Conservation (phyloP, 1,139 yeast species). For the Scheffersomyces stambukii region DNA sequence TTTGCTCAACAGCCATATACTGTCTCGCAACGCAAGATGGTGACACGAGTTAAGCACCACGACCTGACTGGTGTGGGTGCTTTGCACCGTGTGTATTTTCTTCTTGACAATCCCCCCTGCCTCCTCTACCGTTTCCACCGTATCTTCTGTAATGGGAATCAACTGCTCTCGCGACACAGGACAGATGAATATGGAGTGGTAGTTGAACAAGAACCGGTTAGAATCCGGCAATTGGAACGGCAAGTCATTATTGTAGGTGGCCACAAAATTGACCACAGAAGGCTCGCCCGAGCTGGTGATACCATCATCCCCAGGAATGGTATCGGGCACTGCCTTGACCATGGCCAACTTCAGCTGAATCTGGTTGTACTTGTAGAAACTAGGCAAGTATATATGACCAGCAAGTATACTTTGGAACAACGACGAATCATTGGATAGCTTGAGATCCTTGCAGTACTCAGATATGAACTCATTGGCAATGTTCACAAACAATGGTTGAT, state of each 20-base stretch:
- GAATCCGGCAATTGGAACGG: constrained; percentile 45
- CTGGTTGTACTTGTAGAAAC: constrained; percentile 60
- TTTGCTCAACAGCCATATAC: constrained; percentile 43
- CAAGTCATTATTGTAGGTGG: constrained; percentile 30
- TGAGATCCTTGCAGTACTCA: constrained; percentile 62
- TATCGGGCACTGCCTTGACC: constrained; percentile 31
- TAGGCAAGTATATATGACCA: constrained; percentile 70
- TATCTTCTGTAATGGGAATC: constrained; percentile 29
- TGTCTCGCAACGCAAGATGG: constrained; percentile 43
- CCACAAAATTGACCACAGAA: constrained; percentile 11
- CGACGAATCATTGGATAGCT: constrained; percentile 68
- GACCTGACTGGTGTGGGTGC: constrained; percentile 29
- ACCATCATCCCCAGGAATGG: constrained; percentile 15
- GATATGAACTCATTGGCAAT: constrained; percentile 54
- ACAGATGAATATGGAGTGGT: constrained; percentile 86
- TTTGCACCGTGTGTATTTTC: constrained; percentile 13
- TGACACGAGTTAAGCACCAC: constrained; percentile 43
- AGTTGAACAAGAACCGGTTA: constrained; percentile 41
- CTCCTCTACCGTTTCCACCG: constrained; percentile 8
- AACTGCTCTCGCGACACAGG: constrained; percentile 85
- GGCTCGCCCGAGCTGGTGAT: not conserved
- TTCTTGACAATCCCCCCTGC: constrained; percentile 17
- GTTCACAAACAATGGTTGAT: constrained; percentile 28
- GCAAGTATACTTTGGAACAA: constrained; percentile 63
- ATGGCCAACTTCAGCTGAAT: constrained; percentile 32